Base-by-base conservation (phyloP, 1,284 basidiomycete genomes). In the Phellinidium pouzarii region DNA sequence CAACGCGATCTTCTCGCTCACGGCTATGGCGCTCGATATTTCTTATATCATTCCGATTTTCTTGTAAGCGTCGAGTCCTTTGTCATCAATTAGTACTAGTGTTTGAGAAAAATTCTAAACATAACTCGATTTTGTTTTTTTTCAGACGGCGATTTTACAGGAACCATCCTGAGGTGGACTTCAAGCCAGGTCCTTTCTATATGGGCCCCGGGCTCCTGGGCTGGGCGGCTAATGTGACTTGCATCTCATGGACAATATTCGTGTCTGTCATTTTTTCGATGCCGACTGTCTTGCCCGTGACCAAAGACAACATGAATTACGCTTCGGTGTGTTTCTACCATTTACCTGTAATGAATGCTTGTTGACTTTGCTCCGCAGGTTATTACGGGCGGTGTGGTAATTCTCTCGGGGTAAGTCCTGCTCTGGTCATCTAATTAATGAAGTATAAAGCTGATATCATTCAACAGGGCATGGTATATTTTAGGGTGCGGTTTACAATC, bases 131-230 rank as follows among this genome's bases (percentile, higher is more conserved):
- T 19, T 17, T 8, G 11, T 17, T 19, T 17, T 5, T n/a, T 20
- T 56, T 12, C 48, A 72, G 70, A 59, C 79, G 88, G 34, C 76
- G 90, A 53, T 68, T 86, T 53, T 91, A 78, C 67, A 73, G 77
- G 54, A 75, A 85, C 57, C 91, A 94, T 63, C 91, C 91, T 0
- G 91, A 94, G 48, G 85, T 94, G 34, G 72, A 72, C 60, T 93
- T 90, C 74, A 84, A 83, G 64, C 90, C 91, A 0, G 91, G 91
- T n/a, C 91, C 91, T 17, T 94, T 91, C 70, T 87, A 82, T 65
- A 82, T 93, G 74, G 91, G 91, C 20, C 72, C 80, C 49, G 89
- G 88, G 0, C 60, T 73, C 54, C 65, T 91, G 19, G 88, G 86
- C 2, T 77, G 75, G 70, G 62, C 74, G 12, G 76, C 78, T 59